Conservation (phyloP, 2,329 filamentous ascomycete species). For the Microsporum canis region DNA sequence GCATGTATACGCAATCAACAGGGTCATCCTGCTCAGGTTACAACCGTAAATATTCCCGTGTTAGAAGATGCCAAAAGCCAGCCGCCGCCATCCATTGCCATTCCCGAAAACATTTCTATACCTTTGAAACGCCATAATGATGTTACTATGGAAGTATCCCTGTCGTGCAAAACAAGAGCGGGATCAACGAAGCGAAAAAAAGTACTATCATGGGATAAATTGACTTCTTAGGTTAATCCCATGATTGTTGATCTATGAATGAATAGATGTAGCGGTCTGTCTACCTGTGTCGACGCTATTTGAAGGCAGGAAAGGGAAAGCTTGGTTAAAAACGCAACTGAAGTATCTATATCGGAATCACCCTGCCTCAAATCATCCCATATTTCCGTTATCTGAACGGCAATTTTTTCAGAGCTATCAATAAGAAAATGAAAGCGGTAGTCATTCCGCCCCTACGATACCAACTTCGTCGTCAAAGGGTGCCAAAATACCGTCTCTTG, state of each 20-base stretch:
- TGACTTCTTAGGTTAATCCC: background rate
- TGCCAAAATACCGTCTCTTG: no score
- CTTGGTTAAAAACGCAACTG: no score
- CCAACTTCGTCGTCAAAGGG: no score
- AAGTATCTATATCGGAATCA: no score
- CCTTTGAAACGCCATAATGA: background rate
- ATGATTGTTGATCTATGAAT: background rate
- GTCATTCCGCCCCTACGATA: no score
- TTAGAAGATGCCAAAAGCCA: background rate
- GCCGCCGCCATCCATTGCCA: background rate
- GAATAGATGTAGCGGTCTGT: no score
- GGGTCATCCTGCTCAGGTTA: background rate
- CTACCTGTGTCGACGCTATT: no score
- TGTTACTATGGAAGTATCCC: background rate
- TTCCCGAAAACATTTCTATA: background rate
- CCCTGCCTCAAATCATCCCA: no score
- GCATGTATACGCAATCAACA: constrained; percentile 35
- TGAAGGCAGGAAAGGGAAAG: no score
- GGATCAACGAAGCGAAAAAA: background rate
- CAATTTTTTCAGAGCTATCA: no score
- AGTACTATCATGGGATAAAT: background rate
- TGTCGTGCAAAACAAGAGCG: background rate
- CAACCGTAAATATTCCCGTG: background rate
- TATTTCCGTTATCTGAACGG: no score
- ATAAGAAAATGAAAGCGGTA: no score